These are phyloP conservation scores for Amorphotheca resinae DNA, from an alignment of 495 filamentous ascomycete species.

Conservation along the genomic window DNA sequence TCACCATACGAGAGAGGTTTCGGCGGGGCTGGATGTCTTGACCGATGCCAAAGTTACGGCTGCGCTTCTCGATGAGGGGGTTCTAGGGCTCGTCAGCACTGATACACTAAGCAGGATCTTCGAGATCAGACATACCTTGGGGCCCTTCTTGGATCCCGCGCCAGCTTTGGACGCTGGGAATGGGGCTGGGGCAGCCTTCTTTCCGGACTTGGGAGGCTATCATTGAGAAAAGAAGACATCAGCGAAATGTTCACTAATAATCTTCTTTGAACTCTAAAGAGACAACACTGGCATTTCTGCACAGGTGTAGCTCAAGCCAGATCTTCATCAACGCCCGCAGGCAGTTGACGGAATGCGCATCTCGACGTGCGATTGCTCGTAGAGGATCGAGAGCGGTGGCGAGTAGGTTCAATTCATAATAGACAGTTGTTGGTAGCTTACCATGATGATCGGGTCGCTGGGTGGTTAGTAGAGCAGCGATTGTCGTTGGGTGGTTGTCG, in stretches of 20 bases:
- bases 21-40: slow-evolving; percentile 96
- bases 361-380: slow-evolving; percentile 29
- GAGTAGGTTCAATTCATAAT: slow-evolving; percentile 16
- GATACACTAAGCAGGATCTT: background rate
- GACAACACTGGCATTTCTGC: slow-evolving; percentile 52
- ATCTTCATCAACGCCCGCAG: slow-evolving; percentile 52
- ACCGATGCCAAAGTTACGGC: slow-evolving; percentile 97
- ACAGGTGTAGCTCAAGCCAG: slow-evolving; percentile 66
- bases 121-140: slow-evolving; percentile 60
- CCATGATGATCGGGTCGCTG: slow-evolving; percentile 24
- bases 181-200: slow-evolving; percentile 90
- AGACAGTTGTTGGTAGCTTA: slow-evolving; percentile 19
- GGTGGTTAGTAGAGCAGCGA: slow-evolving; percentile 14
- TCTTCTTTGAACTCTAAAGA: slow-evolving; percentile 93
- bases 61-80: slow-evolving; percentile 95
- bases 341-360: slow-evolving; percentile 36
- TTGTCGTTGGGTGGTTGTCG: slow-evolving; percentile 20
- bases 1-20: slow-evolving; percentile 97
- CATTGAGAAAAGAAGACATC: slow-evolving; percentile 99
- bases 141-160: slow-evolving; percentile 67
- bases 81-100: slow-evolving; percentile 50
- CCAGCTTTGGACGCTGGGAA: slow-evolving; percentile 92
- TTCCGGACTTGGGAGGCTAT: slow-evolving; percentile 96
- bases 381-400: slow-evolving; percentile 22
- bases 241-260: slow-evolving; percentile 69